phyloP scores from a whole-genome alignment of 805 yeast species.

The Yamadazyma tumulicola region DNA sequence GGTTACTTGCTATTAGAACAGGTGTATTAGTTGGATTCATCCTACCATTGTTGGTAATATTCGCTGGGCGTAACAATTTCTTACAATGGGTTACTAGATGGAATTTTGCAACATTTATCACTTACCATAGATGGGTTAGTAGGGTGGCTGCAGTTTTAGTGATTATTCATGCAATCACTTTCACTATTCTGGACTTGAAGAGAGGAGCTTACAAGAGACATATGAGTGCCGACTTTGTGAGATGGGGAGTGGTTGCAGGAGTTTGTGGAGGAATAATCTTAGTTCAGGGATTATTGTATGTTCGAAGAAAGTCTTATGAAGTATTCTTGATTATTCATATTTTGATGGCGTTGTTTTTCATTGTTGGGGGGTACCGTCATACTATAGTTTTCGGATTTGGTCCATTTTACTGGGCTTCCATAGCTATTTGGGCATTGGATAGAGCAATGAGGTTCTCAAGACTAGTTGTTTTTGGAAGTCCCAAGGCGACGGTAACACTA shows the following conservation, averaged over 20 bases:
- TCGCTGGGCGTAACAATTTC: constrained; percentile 73
- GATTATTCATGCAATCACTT: constrained; percentile 47
- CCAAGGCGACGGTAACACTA: constrained; percentile 30
- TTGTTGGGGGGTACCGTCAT: constrained; percentile 59
- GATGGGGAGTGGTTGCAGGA: constrained; percentile 27
- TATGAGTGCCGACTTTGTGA: constrained; percentile 18
- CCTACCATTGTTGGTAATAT: constrained; percentile 56
- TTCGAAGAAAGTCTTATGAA: constrained; percentile 60
- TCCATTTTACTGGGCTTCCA: constrained; percentile 27
- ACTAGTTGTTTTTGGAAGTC: constrained; percentile 28
- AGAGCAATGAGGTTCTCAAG: constrained; percentile 31
- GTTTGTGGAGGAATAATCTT: constrained; percentile 38
- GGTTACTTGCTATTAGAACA: constrained; percentile 48
- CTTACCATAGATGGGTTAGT: constrained; percentile 57
- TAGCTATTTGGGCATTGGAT: constrained; percentile 38
- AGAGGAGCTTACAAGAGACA: constrained; percentile 10
- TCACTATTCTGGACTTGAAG: constrained; percentile 40
- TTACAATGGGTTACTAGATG: constrained; percentile 56
- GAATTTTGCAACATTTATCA: constrained; percentile 48
- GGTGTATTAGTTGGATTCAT: constrained; percentile 49
- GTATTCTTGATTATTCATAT: constrained; percentile 31
- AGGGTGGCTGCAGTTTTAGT: constrained; percentile 43
- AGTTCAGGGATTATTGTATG: constrained; percentile 46
- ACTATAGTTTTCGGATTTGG: constrained; percentile 24
- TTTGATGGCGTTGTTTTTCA: constrained; percentile 37